Base-by-base conservation (phyloP, 116 monocot species). In the Papilionanthe hybrid region DNA sequence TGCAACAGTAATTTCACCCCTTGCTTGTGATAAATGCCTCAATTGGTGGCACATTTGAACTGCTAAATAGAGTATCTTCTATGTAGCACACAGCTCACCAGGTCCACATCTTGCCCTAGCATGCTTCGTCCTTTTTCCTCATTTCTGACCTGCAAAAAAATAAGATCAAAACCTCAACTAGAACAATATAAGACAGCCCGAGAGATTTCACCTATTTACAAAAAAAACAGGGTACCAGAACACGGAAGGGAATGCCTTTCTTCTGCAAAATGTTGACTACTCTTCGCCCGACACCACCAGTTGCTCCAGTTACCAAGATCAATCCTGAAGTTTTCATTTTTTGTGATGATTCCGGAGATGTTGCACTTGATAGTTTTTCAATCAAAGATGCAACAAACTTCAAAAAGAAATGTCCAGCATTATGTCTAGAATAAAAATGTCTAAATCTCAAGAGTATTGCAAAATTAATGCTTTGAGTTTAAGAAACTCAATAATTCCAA, bases 231-330 rank as follows among this genome's bases (percentile, higher is more conserved):
- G 9, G 71, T 94, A 96, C 94, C 96, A 97, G 87, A 74, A 83
- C 92, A 82, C 92, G 83, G 60, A 97, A 90, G 44, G 86, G 85
- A 79, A 82, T 72, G 27, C 94, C 96, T 87, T 89, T 92, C 32
- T 91, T 85, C 44, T 87, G 82, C 78, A 97, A 85, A 53, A 91
- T 77, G 69, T 91, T 83, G 18, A 97, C 94, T 66, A 97, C 91
- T 78, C 94, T 92, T 86, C 92, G 82, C 49, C 96, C 96, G 84
- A 97, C 94, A 75, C 96, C 96, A 82, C 94, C 96, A 72, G 94
- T 97, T 41, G 92, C 94, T 79, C 96, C 96, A 88, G 89, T 81
- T 47, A 97, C 96, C 58, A 97, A 82, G 18, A 94, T 79, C 74
- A 87, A 53, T 75, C 85, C 92, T 77, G 96, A 91, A 83, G 74